These are phyloP conservation scores for Lolium multiflorum DNA, from an alignment of 176 grass and related monocot species.

Conservation along the genomic window DNA sequence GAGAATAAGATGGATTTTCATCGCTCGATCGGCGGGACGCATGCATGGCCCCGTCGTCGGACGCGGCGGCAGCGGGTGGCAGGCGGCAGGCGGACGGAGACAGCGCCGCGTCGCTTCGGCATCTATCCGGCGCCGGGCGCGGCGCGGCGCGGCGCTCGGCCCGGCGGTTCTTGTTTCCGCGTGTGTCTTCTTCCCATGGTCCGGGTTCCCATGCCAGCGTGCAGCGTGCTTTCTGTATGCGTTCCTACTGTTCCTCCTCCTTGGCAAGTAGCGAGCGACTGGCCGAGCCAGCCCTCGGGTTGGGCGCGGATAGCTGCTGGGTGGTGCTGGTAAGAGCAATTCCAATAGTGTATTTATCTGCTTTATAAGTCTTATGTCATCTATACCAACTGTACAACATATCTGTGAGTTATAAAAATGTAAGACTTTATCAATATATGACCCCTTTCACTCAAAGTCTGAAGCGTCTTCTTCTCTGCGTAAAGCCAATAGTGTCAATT, in stretches of 20 bases:
- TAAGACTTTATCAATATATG: no score
- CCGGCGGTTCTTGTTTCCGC: conserved; percentile 7
- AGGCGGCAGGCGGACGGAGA: background rate
- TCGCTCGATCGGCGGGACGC: conserved; percentile 2
- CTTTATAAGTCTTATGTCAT: no score
- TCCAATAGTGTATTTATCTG: no score
- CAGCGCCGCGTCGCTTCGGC: conserved; percentile 9
- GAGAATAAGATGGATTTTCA: background rate
- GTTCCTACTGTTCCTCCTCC: conserved; percentile 21
- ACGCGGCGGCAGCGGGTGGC: background rate
- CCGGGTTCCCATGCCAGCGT: background rate
- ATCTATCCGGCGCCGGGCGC: background rate
- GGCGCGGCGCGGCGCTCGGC: background rate
- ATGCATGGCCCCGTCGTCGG: background rate
- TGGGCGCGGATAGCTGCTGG: no score
- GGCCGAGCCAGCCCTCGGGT: background rate
- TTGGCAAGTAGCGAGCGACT: background rate
- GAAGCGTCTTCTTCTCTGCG: no score
- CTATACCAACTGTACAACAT: no score
- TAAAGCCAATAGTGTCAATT: no score
- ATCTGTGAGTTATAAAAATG: no score
- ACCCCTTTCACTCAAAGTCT: no score
- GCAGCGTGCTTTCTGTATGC: background rate
- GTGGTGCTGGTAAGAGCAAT: no score
- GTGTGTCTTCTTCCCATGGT: background rate